phyloP scores from a whole-genome alignment of 441 rosid species.

The Adansonia gregorii region DNA sequence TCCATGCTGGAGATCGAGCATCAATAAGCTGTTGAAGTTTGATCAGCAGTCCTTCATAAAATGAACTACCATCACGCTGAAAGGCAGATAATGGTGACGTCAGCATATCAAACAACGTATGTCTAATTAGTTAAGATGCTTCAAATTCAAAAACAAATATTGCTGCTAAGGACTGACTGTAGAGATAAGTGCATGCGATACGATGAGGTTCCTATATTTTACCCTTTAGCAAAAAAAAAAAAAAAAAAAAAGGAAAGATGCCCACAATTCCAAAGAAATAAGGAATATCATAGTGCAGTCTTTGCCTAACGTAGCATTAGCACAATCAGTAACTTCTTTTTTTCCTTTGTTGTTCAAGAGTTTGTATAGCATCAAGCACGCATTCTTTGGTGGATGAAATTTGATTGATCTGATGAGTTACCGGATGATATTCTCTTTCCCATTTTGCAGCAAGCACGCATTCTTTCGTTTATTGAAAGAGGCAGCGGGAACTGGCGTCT shows the following conservation, averaged over 20 bases:
- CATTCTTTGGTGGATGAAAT: not conserved
- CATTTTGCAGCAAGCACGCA: not conserved
- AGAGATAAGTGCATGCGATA: too few species aligned
- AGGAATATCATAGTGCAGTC: not conserved
- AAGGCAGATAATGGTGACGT: too few species aligned
- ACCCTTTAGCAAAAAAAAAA: not conserved
- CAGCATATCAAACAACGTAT: too few species aligned
- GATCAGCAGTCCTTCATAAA: too few species aligned
- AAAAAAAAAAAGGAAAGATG: not conserved
- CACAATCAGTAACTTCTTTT: not conserved
- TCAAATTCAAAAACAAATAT: too few species aligned
- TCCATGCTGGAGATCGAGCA: too few species aligned
- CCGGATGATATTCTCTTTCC: not conserved
- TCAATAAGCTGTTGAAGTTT: too few species aligned
- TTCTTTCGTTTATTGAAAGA: not conserved
- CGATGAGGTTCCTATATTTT: too few species aligned
- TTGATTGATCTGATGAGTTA: not conserved
- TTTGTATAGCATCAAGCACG: not conserved
- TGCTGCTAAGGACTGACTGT: too few species aligned
- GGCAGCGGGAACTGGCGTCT: not conserved
- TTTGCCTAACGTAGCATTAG: not conserved
- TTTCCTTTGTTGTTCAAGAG: not conserved
- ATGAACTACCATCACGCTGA: too few species aligned
- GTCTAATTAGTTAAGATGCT: too few species aligned
- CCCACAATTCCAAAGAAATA: not conserved